These are phyloP conservation scores for Trichoderma gracile DNA, from an alignment of 2,329 filamentous ascomycete species.

Conservation along the genomic window DNA sequence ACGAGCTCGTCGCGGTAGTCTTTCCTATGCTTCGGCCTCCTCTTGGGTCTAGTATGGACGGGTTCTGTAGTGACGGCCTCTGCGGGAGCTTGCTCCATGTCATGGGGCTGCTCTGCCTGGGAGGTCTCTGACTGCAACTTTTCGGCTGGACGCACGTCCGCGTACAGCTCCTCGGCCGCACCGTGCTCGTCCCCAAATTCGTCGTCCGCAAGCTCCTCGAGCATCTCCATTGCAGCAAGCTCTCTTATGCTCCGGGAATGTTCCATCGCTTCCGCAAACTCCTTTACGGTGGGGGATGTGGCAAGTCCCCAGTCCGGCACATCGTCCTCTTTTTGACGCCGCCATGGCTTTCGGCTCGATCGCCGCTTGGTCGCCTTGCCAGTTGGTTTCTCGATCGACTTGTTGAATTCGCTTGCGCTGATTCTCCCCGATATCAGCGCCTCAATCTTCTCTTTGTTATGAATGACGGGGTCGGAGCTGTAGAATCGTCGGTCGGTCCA, in stretches of 20 bases:
- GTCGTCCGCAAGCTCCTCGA: neutral
- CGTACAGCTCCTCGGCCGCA: neutral
- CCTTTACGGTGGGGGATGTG: neutral
- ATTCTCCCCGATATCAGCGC: slow-evolving; percentile 30
- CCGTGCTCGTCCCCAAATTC: neutral
- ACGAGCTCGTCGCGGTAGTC: slow-evolving; percentile 35
- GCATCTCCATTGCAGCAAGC: neutral
- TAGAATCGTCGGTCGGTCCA: slow-evolving; percentile 29
- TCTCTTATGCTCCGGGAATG: neutral
- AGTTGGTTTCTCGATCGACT: neutral
- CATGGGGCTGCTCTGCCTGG: neutral
- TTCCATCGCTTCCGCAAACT: neutral
- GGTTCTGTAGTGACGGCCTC: neutral
- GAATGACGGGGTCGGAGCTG: slow-evolving; percentile 31
- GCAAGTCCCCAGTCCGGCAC: slow-evolving; percentile 26
- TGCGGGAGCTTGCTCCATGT: neutral
- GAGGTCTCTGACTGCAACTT: too few relatives aligned
- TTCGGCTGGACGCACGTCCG: neutral
- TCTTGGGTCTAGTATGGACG: neutral
- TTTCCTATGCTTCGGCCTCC: neutral
- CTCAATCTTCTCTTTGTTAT: slow-evolving; percentile 33
- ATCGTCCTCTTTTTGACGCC: slow-evolving; percentile 18
- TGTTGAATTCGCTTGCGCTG: slow-evolving; percentile 1
- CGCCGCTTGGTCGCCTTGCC: neutral
- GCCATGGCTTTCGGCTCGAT: neutral